Conservation (phyloP, 148 eudicot species). For the Amaranthus cruentus region DNA sequence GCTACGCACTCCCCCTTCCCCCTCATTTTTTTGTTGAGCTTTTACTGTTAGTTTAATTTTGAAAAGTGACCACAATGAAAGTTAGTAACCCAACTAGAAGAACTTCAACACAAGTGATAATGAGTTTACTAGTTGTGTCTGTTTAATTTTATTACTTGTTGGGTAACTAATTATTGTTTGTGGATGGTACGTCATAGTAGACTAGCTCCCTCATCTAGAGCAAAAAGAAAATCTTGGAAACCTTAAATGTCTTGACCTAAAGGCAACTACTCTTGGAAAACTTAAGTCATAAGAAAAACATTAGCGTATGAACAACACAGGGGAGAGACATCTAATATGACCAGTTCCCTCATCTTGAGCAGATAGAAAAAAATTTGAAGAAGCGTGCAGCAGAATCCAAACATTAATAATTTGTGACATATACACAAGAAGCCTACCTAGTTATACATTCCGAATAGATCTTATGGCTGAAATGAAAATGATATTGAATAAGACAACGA, state of each 20-base stretch:
- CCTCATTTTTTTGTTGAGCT: too few relatives aligned
- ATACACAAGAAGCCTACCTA: background rate
- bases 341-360: background rate
- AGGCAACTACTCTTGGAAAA: background rate
- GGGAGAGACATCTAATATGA: background rate
- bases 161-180: too few relatives aligned
- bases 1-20: too few relatives aligned
- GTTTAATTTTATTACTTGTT: too few relatives aligned
- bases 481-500: background rate
- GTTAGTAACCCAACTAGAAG: too few relatives aligned
- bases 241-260: background rate
- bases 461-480: background rate
- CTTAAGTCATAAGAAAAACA: background rate
- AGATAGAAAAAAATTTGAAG: background rate
- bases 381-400: background rate
- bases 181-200: background rate
- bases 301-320: background rate
- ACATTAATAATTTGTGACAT: background rate
- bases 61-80: too few relatives aligned
- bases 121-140: too few relatives aligned
- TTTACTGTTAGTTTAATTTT: too few relatives aligned
- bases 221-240: background rate
- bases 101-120: too few relatives aligned
- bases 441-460: background rate
- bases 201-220: background rate